phyloP scores from a whole-genome alignment of 768 basidiomycete genomes.

The Russula emetica region DNA sequence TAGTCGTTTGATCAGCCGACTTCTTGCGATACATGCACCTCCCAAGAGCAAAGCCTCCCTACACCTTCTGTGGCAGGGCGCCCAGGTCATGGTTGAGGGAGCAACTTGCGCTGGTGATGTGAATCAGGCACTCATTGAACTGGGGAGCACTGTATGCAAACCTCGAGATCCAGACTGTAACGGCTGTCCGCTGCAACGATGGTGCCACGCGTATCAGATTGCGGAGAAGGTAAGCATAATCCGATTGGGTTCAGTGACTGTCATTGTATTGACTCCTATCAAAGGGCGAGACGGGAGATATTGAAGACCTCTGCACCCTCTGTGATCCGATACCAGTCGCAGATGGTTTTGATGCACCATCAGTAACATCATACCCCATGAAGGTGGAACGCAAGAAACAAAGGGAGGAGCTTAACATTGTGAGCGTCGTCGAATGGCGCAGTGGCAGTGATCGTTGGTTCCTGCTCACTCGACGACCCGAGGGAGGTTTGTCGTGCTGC shows the following conservation, averaged over 20 bases:
- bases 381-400: conserved; percentile 76
- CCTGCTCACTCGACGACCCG: conserved; percentile 75
- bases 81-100: conserved; percentile 59
- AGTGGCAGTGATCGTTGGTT: conserved; percentile 51
- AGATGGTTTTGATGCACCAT: conserved; percentile 18
- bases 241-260: not conserved
- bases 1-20: conserved; percentile 74
- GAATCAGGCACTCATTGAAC: conserved; percentile 91
- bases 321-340: conserved; percentile 55
- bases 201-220: conserved; percentile 60
- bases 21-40: conserved; percentile 76
- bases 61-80: conserved; percentile 79
- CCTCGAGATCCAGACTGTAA: conserved; percentile 72
- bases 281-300: conserved; percentile 43
- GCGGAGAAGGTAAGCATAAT: conserved; percentile 16
- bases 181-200: conserved; percentile 62
- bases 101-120: conserved; percentile 69
- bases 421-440: conserved; percentile 83
- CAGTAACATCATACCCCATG: conserved; percentile 84
- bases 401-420: conserved; percentile 78
- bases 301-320: conserved; percentile 71
- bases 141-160: conserved; percentile 91
- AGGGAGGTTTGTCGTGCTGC: conserved; percentile 52
- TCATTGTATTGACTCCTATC: not conserved
- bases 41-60: conserved; percentile 77